Base-by-base conservation (phyloP, 331 rosid genomes). In the Rhamnella rubrinervis region DNA sequence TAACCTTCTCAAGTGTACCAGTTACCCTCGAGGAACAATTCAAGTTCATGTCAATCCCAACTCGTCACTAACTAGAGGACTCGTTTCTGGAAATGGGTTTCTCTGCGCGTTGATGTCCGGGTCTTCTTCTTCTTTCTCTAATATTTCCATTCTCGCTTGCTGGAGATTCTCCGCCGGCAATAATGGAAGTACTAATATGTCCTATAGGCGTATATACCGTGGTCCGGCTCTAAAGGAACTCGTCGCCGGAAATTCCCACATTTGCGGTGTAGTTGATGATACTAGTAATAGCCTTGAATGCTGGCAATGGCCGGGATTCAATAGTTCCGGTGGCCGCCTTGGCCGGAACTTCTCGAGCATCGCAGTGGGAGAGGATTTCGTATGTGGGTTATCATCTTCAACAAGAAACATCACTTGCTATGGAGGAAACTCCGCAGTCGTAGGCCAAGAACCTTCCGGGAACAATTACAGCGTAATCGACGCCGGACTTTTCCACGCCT, bases 71-170 rank as follows among this genome's bases (percentile, higher is more conserved):
- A 10, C 11, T 59, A 75, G 85, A 6, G 86, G 81, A 60, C 70
- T 87, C 53, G 96, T 83, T 6, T 86, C 87, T 15, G 98, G 98
- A 58, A 35, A 84, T 40, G 95, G 90, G 10, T 93, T 89, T 62
- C 6, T 91, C 0, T 93, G 96, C 61, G 88, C 81, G 7, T 70
- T 91, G 80, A 78, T 55, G 37, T 9, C 83, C 12, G 25, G 65
- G 6, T 37, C 83, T 19, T 21, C 82, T 1, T 58, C 69, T 41
- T 68, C 81, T 21, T 12, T 16, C 8, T 31, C 72, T 59, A 3
- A 6, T 21, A 21, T 1, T 28, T 85, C 93, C 1, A 35, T 49
- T 69, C 41, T 93, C 74, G 67, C 14, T 0, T 93, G 98, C 81
- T 93, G 97, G 98, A 85, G 97, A 78, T 89, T 89, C 79, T 85